Evolutionary conservation across 305 asterid genomes (phyloP).

Genomic region (Fraxinus sp.): DNA sequence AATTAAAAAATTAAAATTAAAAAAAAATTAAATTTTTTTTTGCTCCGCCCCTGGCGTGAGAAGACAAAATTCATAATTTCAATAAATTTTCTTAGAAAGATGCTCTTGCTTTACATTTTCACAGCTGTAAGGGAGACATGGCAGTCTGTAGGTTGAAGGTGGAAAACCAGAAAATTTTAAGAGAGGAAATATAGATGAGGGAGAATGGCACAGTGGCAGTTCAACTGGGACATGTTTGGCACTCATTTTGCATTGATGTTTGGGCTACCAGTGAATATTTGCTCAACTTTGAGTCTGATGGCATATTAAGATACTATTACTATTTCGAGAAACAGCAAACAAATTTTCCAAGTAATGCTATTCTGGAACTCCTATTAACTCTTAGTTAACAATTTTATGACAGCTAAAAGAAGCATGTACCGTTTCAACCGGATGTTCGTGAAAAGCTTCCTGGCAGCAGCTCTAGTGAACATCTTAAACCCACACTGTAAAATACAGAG

Average conservation of each 20-base stretch:
- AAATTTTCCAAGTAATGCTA: background rate
- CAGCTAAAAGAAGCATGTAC: slow-evolving; percentile 30
- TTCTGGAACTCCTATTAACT: slow-evolving; percentile 3
- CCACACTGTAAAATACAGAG: too few relatives aligned
- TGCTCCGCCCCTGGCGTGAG: too few relatives aligned
- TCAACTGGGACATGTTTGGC: background rate
- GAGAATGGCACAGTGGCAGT: background rate
- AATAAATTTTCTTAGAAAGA: background rate
- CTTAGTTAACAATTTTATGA: background rate
- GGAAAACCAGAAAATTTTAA: background rate
- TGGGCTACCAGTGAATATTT: background rate
- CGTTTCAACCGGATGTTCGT: slow-evolving; percentile 37
- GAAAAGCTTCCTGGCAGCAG: too few relatives aligned
- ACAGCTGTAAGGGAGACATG: background rate
- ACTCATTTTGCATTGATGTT: background rate
- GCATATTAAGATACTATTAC: background rate
- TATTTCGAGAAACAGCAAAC: slow-evolving; percentile 8
- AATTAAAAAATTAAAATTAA: too few relatives aligned
- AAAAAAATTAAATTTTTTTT: too few relatives aligned
- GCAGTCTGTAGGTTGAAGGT: background rate
- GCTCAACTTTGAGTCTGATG: background rate
- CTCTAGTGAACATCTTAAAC: too few relatives aligned
- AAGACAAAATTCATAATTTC: background rate
- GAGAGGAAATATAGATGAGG: background rate
- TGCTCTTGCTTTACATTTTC: background rate